Percentiles rank a stretch among this genome's conserved stretches.
These are phyloP conservation scores for Sporodiniella umbellata DNA, from an alignment of 371 early-diverging fungal genomes.

Conservation along the genomic window DNA sequence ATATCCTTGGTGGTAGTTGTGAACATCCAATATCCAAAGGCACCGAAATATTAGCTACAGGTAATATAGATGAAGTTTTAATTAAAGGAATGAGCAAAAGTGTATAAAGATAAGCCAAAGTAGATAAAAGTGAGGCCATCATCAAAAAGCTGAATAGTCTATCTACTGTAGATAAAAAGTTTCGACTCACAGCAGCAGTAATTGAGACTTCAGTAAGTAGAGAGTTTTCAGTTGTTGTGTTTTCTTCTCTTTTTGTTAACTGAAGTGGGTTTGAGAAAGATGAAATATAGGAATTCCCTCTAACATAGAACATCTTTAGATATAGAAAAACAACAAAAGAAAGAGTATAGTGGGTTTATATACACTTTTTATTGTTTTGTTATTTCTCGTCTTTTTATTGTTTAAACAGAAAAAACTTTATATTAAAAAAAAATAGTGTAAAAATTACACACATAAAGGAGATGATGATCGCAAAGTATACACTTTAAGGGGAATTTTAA, in stretches of 20 bases:
- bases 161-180: background rate
- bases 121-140: slow-evolving; percentile 5
- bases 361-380: background rate
- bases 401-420: background rate
- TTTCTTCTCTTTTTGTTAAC: background rate
- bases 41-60: slow-evolving; percentile 2
- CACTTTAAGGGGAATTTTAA: background rate
- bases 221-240: background rate
- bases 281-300: slow-evolving; percentile 28
- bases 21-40: slow-evolving; percentile 34
- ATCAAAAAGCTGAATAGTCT: slow-evolving; percentile 10
- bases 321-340: too few relatives aligned
- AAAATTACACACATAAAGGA: background rate
- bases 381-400: background rate
- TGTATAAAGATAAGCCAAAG: slow-evolving; percentile 21
- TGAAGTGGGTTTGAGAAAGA: slow-evolving; percentile 14
- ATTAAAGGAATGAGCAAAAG: slow-evolving; percentile 14
- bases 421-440: too few relatives aligned
- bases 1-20: slow-evolving; percentile 22
- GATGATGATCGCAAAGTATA: background rate
- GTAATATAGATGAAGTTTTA: slow-evolving; percentile 4
- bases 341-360: too few relatives aligned
- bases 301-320: slow-evolving; percentile 49
- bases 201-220: background rate
- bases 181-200: background rate